Evolutionary conservation across 192 early-diverging fungal genomes (phyloP).

Genomic region (Glomus cerebriforme): DNA sequence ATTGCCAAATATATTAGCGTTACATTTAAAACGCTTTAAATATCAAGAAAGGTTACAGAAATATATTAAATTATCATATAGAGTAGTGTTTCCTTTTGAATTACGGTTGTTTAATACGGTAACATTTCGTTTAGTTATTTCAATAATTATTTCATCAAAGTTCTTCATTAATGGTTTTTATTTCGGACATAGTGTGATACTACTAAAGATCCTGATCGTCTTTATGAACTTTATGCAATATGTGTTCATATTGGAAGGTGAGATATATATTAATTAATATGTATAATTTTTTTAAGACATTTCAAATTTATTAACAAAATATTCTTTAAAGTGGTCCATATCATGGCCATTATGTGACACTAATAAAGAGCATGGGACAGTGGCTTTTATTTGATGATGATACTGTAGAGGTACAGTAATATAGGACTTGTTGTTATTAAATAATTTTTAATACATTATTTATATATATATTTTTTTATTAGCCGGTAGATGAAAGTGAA

Average conservation of each 20-base stretch:
- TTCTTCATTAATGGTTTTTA: neutral
- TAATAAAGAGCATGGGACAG: slow-evolving; percentile 81
- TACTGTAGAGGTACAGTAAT: slow-evolving; percentile 70
- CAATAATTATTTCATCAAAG: neutral
- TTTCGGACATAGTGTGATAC: slow-evolving; percentile 64
- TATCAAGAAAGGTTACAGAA: slow-evolving; percentile 90
- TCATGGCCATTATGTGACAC: slow-evolving; percentile 95
- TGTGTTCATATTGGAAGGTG: slow-evolving; percentile 94
- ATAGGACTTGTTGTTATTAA: neutral
- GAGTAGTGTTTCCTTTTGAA: slow-evolving; percentile 94
- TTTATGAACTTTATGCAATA: slow-evolving; percentile 88
- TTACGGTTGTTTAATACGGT: slow-evolving; percentile 93
- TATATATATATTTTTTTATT: neutral
- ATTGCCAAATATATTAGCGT: slow-evolving; percentile 90
- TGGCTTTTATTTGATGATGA: slow-evolving; percentile 99
- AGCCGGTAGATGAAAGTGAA: slow-evolving; percentile 74
- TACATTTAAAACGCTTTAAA: slow-evolving; percentile 98
- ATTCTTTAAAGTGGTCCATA: slow-evolving; percentile 73
- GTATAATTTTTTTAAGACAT: neutral
- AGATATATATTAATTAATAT: slow-evolving; percentile 15
- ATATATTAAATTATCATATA: slow-evolving; percentile 92
- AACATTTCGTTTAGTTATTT: slow-evolving; percentile 39
- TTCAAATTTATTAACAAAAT: neutral
- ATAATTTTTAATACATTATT: neutral
- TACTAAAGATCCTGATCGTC: slow-evolving; percentile 78